Evolutionary conservation across 2,329 filamentous ascomycete species (phyloP).

Genomic region (Juglanconis sp.): DNA sequence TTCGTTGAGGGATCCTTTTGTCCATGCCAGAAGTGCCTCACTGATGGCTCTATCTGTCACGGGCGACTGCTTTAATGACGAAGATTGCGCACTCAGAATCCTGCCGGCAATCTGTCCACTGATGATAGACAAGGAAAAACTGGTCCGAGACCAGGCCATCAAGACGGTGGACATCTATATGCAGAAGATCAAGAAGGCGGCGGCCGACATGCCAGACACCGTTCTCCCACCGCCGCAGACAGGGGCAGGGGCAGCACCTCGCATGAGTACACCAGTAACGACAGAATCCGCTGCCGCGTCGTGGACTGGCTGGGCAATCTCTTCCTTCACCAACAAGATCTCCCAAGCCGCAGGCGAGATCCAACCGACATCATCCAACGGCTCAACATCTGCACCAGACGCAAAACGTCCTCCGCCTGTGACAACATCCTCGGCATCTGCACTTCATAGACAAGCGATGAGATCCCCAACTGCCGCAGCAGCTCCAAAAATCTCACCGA

Average conservation of each 20-base stretch:
- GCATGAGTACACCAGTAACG: constrained; percentile 76
- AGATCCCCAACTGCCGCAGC: constrained; percentile 38
- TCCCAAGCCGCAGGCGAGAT: constrained; percentile 84
- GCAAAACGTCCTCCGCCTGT: constrained; percentile 31
- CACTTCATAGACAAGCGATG: constrained; percentile 58
- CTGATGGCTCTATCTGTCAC: constrained; percentile 84
- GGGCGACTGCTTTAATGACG: constrained; percentile 79
- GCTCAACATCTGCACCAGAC: constrained; percentile 36
- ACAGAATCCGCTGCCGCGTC: constrained; percentile 55
- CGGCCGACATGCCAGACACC: constrained; percentile 74
- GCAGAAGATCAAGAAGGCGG: constrained; percentile 75
- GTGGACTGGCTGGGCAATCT: constrained; percentile 98
- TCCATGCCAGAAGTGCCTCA: constrained; percentile 87
- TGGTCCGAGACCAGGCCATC: constrained; percentile 85
- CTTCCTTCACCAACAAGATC: constrained; percentile 94
- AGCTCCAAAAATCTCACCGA: constrained; percentile 29
- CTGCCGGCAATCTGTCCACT: constrained; percentile 80
- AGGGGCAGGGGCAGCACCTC: constrained; percentile 51
- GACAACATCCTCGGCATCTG: constrained; percentile 51
- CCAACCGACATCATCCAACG: constrained; percentile 51
- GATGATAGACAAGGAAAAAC: constrained; percentile 91
- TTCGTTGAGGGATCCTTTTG: constrained; percentile 86
- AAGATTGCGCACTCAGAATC: constrained; percentile 82
- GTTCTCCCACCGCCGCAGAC: constrained; percentile 62
- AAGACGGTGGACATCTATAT: constrained; percentile 88